A percentile compares a stretch with the other conserved stretches of the same genome.
phyloP scores from a whole-genome alignment of 371 early-diverging fungal genomes.

The Mucor ambiguus region DNA sequence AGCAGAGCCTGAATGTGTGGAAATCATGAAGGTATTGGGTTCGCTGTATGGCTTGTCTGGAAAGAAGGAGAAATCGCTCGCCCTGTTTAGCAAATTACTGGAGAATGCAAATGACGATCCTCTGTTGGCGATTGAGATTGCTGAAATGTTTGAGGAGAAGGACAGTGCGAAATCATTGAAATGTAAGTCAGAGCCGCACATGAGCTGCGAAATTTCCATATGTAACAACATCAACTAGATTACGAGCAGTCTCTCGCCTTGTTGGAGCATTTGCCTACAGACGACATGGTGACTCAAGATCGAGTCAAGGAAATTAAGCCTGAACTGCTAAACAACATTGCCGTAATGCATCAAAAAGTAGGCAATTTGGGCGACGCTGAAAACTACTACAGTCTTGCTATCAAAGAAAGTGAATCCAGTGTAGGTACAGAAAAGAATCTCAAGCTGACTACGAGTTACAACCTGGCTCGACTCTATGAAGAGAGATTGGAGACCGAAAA shows the following conservation, averaged over 20 bases:
- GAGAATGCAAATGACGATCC: constrained; percentile 58
- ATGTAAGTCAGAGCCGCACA: constrained; percentile 32
- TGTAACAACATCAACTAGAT: constrained; percentile 16
- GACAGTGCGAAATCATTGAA: constrained; percentile 53
- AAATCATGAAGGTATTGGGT: constrained; percentile 66
- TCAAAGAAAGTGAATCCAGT: constrained; percentile 36
- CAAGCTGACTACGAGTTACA: constrained; percentile 73
- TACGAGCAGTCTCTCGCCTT: constrained; percentile 38
- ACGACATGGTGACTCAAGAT: constrained; percentile 23
- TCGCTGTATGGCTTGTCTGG: constrained; percentile 67
- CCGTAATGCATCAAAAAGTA: constrained; percentile 66
- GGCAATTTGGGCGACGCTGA: constrained; percentile 43
- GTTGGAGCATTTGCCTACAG: constrained; percentile 21
- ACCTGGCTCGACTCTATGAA: constrained; percentile 83
- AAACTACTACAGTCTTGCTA: constrained; percentile 39
- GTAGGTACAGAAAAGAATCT: constrained; percentile 25
- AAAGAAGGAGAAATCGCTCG: constrained; percentile 66
- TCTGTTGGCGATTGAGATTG: constrained; percentile 62
- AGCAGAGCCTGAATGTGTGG: constrained; percentile 64
- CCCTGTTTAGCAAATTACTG: constrained; percentile 61
- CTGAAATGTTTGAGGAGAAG: constrained; percentile 62
- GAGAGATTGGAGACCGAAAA: constrained; percentile 55
- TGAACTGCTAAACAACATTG: constrained; percentile 85
- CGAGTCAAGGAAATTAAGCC: constrained; percentile 50
- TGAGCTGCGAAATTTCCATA: no score